Evolutionary conservation across 495 filamentous ascomycete species (phyloP).

Genomic region (Daldinia caldariorum): DNA sequence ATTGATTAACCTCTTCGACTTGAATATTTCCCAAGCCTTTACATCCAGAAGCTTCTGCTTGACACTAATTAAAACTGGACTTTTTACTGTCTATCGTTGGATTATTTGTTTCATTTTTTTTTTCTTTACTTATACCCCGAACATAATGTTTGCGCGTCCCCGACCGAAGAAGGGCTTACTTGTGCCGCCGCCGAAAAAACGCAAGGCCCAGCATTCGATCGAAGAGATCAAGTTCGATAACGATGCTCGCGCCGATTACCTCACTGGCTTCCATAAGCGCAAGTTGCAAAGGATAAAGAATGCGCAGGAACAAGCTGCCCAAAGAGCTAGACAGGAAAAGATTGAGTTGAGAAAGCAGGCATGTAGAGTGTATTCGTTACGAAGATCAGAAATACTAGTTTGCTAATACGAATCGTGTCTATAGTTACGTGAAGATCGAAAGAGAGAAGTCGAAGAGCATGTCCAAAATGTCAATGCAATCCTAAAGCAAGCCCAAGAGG

Average conservation of each 20-base stretch:
- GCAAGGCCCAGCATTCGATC: conserved; percentile 67
- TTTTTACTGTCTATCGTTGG: background rate
- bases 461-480: conserved; percentile 75
- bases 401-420: conserved; percentile 6
- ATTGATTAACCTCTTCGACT: background rate
- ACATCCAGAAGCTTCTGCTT: background rate
- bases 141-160: conserved; percentile 58
- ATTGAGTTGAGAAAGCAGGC: conserved; percentile 78
- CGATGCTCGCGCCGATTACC: conserved; percentile 78
- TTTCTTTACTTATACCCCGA: background rate
- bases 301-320: conserved; percentile 79
- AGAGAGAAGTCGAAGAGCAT: conserved; percentile 79
- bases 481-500: conserved; percentile 64
- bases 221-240: conserved; percentile 88
- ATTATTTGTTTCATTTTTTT: background rate
- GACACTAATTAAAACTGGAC: background rate
- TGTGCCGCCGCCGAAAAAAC: conserved; percentile 67
- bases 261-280: conserved; percentile 96
- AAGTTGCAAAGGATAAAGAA: conserved; percentile 83
- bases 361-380: conserved; percentile 21
- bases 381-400: background rate
- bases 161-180: conserved; percentile 59
- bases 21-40: background rate
- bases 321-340: conserved; percentile 77
- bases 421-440: conserved; percentile 82